Conservation (phyloP, 2,329 filamentous ascomycete genomes). For the Exserohilum rostratum region DNA sequence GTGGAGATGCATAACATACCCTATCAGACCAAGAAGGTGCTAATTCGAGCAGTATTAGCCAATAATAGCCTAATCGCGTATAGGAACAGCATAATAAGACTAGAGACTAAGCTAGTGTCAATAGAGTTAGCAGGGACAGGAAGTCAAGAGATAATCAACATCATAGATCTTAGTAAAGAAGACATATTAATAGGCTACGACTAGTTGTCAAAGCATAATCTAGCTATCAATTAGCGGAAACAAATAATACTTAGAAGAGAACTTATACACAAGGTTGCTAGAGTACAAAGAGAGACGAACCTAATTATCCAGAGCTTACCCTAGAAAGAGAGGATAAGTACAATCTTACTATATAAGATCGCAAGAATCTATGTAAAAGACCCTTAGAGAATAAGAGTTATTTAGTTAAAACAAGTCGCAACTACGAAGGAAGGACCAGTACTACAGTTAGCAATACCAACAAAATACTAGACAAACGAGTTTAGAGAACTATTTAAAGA, state of each 20-base stretch:
- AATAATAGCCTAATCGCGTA: background rate
- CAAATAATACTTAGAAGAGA: background rate
- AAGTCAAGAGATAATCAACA: background rate
- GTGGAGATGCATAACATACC: background rate
- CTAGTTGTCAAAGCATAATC: background rate
- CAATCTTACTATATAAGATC: background rate
- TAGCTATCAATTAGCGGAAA: background rate
- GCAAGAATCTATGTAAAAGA: background rate
- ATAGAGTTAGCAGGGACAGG: background rate
- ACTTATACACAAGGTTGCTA: background rate
- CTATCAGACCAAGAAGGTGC: background rate
- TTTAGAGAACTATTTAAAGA: background rate
- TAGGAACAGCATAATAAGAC: background rate
- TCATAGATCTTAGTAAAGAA: background rate
- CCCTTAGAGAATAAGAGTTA: background rate
- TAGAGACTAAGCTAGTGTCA: background rate
- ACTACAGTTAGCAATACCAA: background rate
- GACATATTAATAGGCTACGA: background rate
- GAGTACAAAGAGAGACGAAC: background rate
- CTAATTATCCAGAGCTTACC: background rate
- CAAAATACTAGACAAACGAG: background rate
- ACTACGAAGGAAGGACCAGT: background rate
- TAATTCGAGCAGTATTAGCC: background rate
- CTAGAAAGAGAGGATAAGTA: background rate
- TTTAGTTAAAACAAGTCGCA: background rate